A percentile compares a stretch with the other conserved stretches of the same genome.
Evolutionary conservation across 2,329 filamentous ascomycete species (phyloP).

Genomic region (Xylogone sp.): DNA sequence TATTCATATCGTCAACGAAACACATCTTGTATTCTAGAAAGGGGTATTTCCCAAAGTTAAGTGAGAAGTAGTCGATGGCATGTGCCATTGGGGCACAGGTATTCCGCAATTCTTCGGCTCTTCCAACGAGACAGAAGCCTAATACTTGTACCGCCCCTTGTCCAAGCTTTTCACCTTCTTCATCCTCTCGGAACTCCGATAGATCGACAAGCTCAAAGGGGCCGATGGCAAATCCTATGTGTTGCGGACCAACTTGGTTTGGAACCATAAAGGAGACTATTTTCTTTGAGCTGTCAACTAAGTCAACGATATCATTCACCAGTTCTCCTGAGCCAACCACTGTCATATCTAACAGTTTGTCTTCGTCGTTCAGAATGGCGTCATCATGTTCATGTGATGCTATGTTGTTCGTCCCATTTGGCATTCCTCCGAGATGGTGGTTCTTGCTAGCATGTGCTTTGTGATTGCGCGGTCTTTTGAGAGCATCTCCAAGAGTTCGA

Average conservation of each 20-base stretch:
- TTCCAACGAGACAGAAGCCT: constrained; percentile 84
- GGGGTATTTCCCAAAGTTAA: constrained; percentile 85
- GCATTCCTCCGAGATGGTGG: constrained; percentile 15
- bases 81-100: constrained; percentile 81
- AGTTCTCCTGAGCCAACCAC: constrained; percentile 89
- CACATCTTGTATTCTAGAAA: constrained; percentile 90
- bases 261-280: constrained; percentile 80
- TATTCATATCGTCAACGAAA: constrained; percentile 85
- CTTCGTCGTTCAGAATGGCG: constrained; percentile 61
- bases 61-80: constrained; percentile 87
- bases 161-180: constrained; percentile 87
- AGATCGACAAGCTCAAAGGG: constrained; percentile 94
- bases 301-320: constrained; percentile 76
- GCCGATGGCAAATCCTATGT: constrained; percentile 90
- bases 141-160: constrained; percentile 77
- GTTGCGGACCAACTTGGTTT: constrained; percentile 74
- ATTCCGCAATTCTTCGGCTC: constrained; percentile 77
- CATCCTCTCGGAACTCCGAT: constrained; percentile 81
- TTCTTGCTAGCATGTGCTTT: constrained; percentile 36
- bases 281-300: constrained; percentile 75
- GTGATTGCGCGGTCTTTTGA: constrained; percentile 41
- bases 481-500: constrained; percentile 77
- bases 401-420: constrained; percentile 5
- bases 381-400: constrained; percentile 25
- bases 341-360: constrained; percentile 82